These are phyloP conservation scores for Pseudonitzschia delicatissima DNA, from an alignment of 108 stramenopile genomes.

Conservation along the genomic window DNA sequence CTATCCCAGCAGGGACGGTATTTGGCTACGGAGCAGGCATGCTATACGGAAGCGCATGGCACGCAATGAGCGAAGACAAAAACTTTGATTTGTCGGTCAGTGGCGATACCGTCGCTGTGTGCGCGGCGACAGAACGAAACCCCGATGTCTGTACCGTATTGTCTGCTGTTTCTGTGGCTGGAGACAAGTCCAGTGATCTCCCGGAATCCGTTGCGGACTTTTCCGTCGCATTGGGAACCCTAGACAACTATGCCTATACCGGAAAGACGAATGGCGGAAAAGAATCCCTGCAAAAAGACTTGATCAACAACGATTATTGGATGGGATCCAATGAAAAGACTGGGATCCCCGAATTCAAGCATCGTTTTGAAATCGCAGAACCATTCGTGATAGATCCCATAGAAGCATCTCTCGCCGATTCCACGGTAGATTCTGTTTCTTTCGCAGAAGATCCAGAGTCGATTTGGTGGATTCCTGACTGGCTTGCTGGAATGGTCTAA, in stretches of 20 bases:
- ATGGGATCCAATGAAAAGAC: constrained; percentile 17
- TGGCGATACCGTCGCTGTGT: constrained; percentile 29
- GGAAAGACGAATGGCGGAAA: constrained; percentile 18
- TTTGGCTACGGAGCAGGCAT: constrained; percentile 22
- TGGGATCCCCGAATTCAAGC: no score
- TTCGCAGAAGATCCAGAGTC: no score
- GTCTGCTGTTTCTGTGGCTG: constrained; percentile 2
- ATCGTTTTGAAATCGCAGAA: no score
- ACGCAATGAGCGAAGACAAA: background rate
- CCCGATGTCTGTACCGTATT: background rate
- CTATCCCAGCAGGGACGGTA: constrained; percentile 22
- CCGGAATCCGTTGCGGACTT: constrained; percentile 13
- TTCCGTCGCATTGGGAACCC: constrained; percentile 7
- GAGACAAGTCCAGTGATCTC: constrained; percentile 6
- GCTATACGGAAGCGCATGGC: constrained; percentile 15
- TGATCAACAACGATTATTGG: constrained; percentile 21
- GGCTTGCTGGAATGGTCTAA: no score
- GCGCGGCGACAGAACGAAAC: background rate
- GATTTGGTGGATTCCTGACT: no score
- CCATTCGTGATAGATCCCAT: no score
- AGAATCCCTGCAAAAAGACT: background rate
- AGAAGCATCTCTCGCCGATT: no score
- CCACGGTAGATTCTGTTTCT: no score
- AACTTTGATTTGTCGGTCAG: constrained; percentile 22
- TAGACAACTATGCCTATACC: constrained; percentile 29